These are phyloP conservation scores for Spathaspora sp. DNA, from an alignment of 805 yeast genomes.

Conservation along the genomic window DNA sequence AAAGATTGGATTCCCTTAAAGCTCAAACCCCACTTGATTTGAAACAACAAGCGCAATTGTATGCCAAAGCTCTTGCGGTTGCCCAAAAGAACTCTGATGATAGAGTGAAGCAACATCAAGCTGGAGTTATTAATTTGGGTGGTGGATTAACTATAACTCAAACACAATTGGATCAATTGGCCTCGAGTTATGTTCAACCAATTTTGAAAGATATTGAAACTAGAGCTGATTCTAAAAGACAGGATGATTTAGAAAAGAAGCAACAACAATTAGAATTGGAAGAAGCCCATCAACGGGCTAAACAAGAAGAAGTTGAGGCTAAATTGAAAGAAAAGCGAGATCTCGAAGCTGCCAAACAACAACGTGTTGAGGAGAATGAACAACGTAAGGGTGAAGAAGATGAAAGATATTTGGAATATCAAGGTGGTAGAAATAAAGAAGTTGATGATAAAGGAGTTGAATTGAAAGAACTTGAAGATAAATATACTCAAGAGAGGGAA, in stretches of 20 bases:
- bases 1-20: constrained; percentile 30
- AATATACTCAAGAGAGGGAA: constrained; percentile 38
- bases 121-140: constrained; percentile 67
- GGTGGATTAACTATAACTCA: constrained; percentile 80
- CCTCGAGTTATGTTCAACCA: constrained; percentile 76
- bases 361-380: constrained; percentile 28
- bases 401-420: constrained; percentile 23
- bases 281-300: constrained; percentile 27
- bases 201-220: constrained; percentile 68
- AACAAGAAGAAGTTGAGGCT: constrained; percentile 24
- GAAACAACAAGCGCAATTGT: constrained; percentile 49
- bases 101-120: constrained; percentile 48
- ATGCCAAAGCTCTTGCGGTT: constrained; percentile 69
- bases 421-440: constrained; percentile 25
- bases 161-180: constrained; percentile 75
- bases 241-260: constrained; percentile 31
- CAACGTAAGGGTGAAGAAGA: constrained; percentile 30
- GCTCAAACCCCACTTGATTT: constrained; percentile 27
- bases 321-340: constrained; percentile 32
- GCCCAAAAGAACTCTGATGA: constrained; percentile 68
- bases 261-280: constrained; percentile 33
- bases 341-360: constrained; percentile 32
- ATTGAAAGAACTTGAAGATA: constrained; percentile 32
- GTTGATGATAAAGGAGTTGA: constrained; percentile 25
- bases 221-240: constrained; percentile 70